These are phyloP conservation scores for Penicillium olsonii DNA, from an alignment of 2,329 filamentous ascomycete species.

Conservation along the genomic window DNA sequence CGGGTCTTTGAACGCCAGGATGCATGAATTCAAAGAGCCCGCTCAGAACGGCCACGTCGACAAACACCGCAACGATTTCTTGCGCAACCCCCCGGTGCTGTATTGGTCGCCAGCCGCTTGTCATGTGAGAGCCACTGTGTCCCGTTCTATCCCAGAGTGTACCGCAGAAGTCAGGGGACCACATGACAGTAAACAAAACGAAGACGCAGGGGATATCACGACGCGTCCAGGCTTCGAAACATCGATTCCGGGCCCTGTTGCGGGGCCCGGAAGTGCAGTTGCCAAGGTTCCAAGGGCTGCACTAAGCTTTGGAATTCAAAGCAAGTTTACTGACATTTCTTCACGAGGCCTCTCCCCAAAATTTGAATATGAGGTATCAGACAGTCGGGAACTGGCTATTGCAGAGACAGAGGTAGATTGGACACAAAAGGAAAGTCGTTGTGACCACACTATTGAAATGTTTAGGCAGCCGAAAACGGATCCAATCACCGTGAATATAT, in stretches of 20 bases:
- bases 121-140: background rate
- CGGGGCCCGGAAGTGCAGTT: background rate
- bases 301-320: background rate
- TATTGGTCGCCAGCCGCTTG: background rate
- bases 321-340: too few relatives aligned
- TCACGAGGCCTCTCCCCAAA: background rate
- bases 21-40: background rate
- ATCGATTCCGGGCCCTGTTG: conserved; percentile 1
- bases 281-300: background rate
- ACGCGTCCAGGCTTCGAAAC: background rate
- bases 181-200: background rate
- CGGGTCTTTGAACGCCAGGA: background rate
- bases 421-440: too few relatives aligned
- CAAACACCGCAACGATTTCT: conserved; percentile 4
- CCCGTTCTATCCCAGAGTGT: background rate
- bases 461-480: conserved; percentile 63
- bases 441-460: conserved; percentile 30
- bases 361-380: background rate
- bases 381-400: background rate
- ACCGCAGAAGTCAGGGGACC: background rate
- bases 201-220: background rate
- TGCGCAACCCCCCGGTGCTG: background rate
- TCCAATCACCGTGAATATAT: conserved; percentile 73
- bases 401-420: background rate
- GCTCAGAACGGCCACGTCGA: background rate